A percentile compares a stretch with the other conserved stretches of the same genome.
Evolutionary conservation across 2,329 filamentous ascomycete species (phyloP).

Genomic region (Claviceps sp.): DNA sequence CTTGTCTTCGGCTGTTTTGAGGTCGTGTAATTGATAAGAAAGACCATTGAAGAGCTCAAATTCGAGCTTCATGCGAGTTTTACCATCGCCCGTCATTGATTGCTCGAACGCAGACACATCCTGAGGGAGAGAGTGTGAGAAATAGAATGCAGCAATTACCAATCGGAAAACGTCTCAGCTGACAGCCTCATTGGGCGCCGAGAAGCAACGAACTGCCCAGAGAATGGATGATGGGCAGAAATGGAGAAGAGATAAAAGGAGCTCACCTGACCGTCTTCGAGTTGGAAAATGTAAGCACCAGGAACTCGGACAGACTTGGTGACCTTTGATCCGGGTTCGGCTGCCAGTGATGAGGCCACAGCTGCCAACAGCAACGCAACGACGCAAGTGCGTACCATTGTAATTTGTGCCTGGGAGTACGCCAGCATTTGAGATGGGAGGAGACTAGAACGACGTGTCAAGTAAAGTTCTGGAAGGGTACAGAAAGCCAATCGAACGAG

Average conservation of each 20-base stretch:
- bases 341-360: slow-evolving; percentile 6
- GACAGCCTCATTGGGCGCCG: neutral
- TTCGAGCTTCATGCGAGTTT: slow-evolving; percentile 33
- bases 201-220: neutral
- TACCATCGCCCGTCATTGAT: slow-evolving; percentile 18
- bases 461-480: neutral
- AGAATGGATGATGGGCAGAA: no score
- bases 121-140: neutral
- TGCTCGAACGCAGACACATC: slow-evolving; percentile 10
- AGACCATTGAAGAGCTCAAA: slow-evolving; percentile 40
- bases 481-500: no score
- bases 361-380: slow-evolving; percentile 8
- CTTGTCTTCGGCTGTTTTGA: slow-evolving; percentile 28
- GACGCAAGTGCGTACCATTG: slow-evolving; percentile 9
- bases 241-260: neutral
- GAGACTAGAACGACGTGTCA: neutral
- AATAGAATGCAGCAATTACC: no score
- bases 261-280: slow-evolving; percentile 9
- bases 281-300: slow-evolving; percentile 13
- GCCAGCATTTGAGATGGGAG: neutral
- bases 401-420: neutral
- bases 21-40: slow-evolving; percentile 37
- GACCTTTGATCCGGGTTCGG: neutral
- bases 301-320: slow-evolving; percentile 3
- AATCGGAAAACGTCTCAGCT: neutral